Conservation (phyloP, 169 alveolate species). For the Cryptosporidium baileyi region DNA sequence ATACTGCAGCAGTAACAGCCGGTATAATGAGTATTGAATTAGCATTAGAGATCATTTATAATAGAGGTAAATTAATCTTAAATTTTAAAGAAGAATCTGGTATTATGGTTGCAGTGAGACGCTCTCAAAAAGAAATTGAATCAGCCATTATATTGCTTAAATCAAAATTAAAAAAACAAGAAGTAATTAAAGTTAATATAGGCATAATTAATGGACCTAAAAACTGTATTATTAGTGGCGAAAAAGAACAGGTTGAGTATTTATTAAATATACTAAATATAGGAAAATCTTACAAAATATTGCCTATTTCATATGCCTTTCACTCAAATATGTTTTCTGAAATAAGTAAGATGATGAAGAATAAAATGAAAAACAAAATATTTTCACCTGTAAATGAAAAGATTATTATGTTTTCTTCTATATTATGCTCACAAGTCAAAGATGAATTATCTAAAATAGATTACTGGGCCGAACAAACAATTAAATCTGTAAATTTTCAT, state of each 20-base stretch:
- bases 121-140: conserved; percentile 61
- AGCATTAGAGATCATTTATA: conserved; percentile 64
- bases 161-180: not conserved
- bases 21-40: conserved; percentile 71
- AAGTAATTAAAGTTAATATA: not conserved
- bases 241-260: conserved; percentile 69
- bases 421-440: conserved; percentile 57
- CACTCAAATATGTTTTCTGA: conserved; percentile 71
- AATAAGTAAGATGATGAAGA: conserved; percentile 1
- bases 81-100: conserved; percentile 29
- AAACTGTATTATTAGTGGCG: conserved; percentile 78
- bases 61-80: conserved; percentile 67
- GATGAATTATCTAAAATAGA: conserved; percentile 15
- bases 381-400: conserved; percentile 13
- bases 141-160: conserved; percentile 15
- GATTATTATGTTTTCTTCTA: conserved; percentile 47
- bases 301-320: conserved; percentile 73
- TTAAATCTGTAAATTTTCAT: conserved; percentile 67
- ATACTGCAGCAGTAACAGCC: conserved; percentile 73
- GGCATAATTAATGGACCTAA: conserved; percentile 76
- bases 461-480: conserved; percentile 71
- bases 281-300: conserved; percentile 14
- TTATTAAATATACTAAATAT: conserved; percentile 47
- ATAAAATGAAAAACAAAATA: not conserved
- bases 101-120: conserved; percentile 73